Percentiles rank a stretch among this genome's conserved stretches.
phyloP scores from a whole-genome alignment of 1,139 yeast species.

The Saccharomyces hybrid region DNA sequence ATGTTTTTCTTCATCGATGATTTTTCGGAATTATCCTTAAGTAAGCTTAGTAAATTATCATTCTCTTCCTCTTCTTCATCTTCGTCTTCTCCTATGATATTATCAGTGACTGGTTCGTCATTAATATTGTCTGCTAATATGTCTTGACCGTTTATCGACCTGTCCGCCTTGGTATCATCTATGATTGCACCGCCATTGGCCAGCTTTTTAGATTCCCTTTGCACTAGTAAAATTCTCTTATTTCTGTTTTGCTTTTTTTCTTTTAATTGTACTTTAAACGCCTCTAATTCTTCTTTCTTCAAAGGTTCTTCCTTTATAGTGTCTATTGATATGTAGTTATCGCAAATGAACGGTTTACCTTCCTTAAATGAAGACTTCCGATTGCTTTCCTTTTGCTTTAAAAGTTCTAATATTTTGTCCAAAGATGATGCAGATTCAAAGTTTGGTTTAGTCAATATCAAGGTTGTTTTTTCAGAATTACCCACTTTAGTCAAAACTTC shows the following conservation, averaged over 20 bases:
- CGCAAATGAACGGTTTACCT: slow-evolving; percentile 16
- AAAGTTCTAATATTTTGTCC: slow-evolving; percentile 38
- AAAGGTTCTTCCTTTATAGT: slow-evolving; percentile 35
- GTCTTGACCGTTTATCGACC: slow-evolving; percentile 6
- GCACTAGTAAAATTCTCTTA: slow-evolving; percentile 21
- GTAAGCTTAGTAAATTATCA: slow-evolving; percentile 16
- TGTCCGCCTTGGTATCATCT: not conserved
- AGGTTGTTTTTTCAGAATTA: slow-evolving; percentile 56
- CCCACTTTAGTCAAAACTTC: slow-evolving; percentile 46
- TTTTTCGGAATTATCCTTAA: slow-evolving; percentile 9
- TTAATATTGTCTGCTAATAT: not conserved
- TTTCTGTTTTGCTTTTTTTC: slow-evolving; percentile 32
- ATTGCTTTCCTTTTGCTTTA: slow-evolving; percentile 47
- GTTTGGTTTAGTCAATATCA: slow-evolving; percentile 47
- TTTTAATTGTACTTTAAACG: slow-evolving; percentile 42
- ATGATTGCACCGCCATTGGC: slow-evolving; percentile 4
- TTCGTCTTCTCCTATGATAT: slow-evolving; percentile 21
- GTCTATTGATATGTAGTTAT: slow-evolving; percentile 15
- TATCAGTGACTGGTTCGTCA: slow-evolving; percentile 5
- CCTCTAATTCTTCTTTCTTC: slow-evolving; percentile 42
- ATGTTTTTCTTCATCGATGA: slow-evolving; percentile 15
- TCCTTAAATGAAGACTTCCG: slow-evolving; percentile 34
- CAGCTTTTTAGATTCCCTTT: slow-evolving; percentile 9
- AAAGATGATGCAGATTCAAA: slow-evolving; percentile 10
- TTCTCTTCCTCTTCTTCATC: slow-evolving; percentile 34